Evolutionary conservation across 352 stramenopile species (phyloP).

Genomic region (Globisporangium alternatum): DNA sequence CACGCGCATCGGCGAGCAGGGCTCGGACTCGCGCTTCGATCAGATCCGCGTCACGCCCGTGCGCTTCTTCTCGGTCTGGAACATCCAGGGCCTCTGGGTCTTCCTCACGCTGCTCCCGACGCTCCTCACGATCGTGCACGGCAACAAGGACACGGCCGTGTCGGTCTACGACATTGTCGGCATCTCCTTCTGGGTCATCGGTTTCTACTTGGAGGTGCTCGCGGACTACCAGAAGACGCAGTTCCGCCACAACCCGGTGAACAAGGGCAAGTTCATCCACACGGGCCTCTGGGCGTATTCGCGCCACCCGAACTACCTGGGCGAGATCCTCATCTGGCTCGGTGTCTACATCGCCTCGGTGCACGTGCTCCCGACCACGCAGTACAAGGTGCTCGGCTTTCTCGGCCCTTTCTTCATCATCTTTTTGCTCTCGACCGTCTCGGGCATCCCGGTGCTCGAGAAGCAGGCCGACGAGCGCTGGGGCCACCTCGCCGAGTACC

Average conservation of each 20-base stretch:
- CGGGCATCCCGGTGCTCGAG: constrained; percentile 74
- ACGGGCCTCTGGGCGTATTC: constrained; percentile 80
- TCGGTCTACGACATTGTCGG: constrained; percentile 37
- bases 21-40: constrained; percentile 67
- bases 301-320: constrained; percentile 92
- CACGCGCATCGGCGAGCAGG: constrained; percentile 53
- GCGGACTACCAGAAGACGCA: constrained; percentile 83
- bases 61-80: constrained; percentile 74
- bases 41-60: constrained; percentile 58
- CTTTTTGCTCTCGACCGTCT: constrained; percentile 57
- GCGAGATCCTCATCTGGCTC: constrained; percentile 89
- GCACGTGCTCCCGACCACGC: constrained; percentile 39
- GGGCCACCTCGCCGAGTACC: constrained; percentile 53
- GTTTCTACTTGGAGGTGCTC: constrained; percentile 69
- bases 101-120: constrained; percentile 69
- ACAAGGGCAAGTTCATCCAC: constrained; percentile 81
- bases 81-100: constrained; percentile 75
- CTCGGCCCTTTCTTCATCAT: constrained; percentile 66
- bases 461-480: constrained; percentile 64
- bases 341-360: constrained; percentile 48
- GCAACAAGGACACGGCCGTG: constrained; percentile 25
- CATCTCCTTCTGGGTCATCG: constrained; percentile 54
- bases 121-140: constrained; percentile 44
- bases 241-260: constrained; percentile 58
- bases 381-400: constrained; percentile 36